These are phyloP conservation scores for Pseudonitzschia multistriata DNA, from an alignment of 108 stramenopile genomes.

Conservation along the genomic window DNA sequence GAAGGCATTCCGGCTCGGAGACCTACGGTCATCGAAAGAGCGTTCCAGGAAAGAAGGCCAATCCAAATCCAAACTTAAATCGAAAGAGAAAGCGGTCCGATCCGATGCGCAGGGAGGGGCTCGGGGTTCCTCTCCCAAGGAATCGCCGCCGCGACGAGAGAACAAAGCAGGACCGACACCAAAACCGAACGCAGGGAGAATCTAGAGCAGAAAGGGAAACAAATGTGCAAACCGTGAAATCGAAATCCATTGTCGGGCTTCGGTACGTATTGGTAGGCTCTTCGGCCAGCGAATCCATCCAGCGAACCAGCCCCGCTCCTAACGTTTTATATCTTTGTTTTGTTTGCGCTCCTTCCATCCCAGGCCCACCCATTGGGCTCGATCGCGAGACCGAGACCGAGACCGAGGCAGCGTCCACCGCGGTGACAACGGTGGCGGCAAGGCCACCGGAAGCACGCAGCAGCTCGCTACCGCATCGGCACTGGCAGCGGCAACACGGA, in stretches of 20 bases:
- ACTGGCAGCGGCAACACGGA: slow-evolving; percentile 7
- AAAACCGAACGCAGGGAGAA: background rate
- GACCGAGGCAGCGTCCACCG: background rate
- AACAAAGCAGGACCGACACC: background rate
- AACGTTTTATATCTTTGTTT: background rate
- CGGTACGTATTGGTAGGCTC: slow-evolving; percentile 15
- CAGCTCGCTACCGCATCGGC: slow-evolving; percentile 1
- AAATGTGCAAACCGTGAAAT: slow-evolving; percentile 15
- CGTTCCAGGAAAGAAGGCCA: too few relatives aligned
- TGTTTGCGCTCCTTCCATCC: background rate
- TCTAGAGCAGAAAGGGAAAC: background rate
- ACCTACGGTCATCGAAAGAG: too few relatives aligned
- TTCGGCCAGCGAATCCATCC: background rate
- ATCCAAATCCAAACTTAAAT: too few relatives aligned
- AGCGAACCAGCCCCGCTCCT: too few relatives aligned
- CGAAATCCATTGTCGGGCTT: slow-evolving; percentile 24
- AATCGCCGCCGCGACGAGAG: too few relatives aligned
- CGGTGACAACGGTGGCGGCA: too few relatives aligned
- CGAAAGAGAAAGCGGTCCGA: background rate
- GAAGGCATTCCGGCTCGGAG: too few relatives aligned
- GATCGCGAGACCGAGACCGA: background rate
- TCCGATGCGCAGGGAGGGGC: background rate
- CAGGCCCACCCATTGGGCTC: slow-evolving; percentile 23
- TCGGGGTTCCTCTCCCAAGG: too few relatives aligned
- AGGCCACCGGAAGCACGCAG: too few relatives aligned